Base-by-base conservation (phyloP, 164 flowering plant genomes). In the Magnolia officinalis region DNA sequence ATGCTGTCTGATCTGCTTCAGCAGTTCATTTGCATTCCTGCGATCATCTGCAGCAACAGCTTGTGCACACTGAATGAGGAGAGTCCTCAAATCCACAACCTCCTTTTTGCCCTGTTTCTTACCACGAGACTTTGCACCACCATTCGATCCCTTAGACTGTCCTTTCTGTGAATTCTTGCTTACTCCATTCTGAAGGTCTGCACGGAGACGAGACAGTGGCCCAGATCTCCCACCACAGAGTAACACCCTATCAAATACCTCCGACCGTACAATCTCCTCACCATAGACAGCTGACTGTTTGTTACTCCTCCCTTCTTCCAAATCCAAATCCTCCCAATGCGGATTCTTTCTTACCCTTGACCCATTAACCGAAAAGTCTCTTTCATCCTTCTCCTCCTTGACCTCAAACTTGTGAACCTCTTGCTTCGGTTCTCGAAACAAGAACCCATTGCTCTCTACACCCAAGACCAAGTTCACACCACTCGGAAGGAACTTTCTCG, bases 31-130 rank as follows among this genome's bases (percentile, higher is more conserved):
- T 7, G 95, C 89, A 73, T 73, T 89, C 77, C 87, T 84, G 2
- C 84, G 83, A 67, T 95, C 96, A 82, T 89, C 96, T 14, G 92
- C 89, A 6, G 96, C 92, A 37, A 92, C 92, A 67, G 94, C 86
- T 75, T 95, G 96, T 21, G 97, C 97, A 86, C 97, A 92, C 19
- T 73, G 80, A 71, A 87, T 88, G 52, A 95, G 77, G n/a, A 92
- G 89, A 70, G 92, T 87, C 77, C 94, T 87, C 81, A 92, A 85
- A 83, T 95, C 98, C 68, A 94, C 88, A 78, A 91, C 88, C 75
- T 91, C 96, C 19, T 18, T 31, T 80, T 85, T 91, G 67, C 78
- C 82, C 23, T 81, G 89, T 76, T 85, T 90, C 87, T 82, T 91
- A 37, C 91, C 87, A 20, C 92, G 89, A 19, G 86, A 82, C 78